A percentile compares a stretch with the other conserved stretches of the same genome.
These are phyloP conservation scores for Vitis hybrid DNA, from an alignment of 177 flowering plant species.

Conservation along the genomic window DNA sequence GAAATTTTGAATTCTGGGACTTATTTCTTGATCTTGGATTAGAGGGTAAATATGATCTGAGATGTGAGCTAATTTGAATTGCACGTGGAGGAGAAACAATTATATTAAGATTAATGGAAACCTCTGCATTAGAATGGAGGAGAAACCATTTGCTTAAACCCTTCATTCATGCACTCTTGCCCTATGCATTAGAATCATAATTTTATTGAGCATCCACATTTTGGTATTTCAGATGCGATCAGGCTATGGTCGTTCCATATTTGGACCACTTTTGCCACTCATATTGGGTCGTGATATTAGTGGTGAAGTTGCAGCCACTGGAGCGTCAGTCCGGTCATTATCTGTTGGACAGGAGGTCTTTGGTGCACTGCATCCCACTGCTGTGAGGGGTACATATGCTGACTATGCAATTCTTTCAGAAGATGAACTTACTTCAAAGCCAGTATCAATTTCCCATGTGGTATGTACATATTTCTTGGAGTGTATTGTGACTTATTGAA, in stretches of 20 bases:
- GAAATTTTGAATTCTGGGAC: no score
- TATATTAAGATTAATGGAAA: no score
- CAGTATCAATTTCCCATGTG: constrained; percentile 73
- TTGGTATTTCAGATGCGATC: constrained; percentile 72
- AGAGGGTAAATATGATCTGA: no score
- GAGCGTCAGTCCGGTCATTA: constrained; percentile 62
- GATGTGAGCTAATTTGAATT: no score
- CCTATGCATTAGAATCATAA: neutral
- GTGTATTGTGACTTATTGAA: neutral
- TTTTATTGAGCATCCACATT: neutral
- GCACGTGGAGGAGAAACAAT: no score
- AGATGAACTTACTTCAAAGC: constrained; percentile 72
- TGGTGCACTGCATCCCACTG: constrained; percentile 99
- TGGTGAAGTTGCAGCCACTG: constrained; percentile 94
- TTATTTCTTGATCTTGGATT: no score
- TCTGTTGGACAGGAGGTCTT: constrained; percentile 86
- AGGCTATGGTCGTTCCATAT: constrained; percentile 94
- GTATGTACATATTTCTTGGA: constrained; percentile 28
- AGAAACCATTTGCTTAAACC: neutral
- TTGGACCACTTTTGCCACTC: constrained; percentile 75
- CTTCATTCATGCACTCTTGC: neutral
- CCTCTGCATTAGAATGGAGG: no score
- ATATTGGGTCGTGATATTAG: constrained; percentile 97
- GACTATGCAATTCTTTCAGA: constrained; percentile 89
- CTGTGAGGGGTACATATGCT: constrained; percentile 86